Conservation (phyloP, 176 grass and related monocot genomes). For the Avena sativa region DNA sequence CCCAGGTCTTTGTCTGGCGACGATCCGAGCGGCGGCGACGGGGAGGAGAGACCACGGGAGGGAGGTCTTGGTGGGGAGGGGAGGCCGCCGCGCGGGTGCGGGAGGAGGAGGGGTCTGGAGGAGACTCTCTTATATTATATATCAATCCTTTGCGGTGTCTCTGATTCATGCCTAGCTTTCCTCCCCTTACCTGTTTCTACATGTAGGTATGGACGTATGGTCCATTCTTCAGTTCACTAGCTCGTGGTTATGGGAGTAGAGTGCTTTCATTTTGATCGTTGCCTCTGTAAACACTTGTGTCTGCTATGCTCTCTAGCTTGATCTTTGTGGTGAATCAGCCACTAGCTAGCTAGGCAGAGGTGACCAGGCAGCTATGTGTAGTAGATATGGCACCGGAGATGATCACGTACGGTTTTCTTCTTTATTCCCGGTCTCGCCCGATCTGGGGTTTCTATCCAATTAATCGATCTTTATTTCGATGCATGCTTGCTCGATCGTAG, state of each 20-base stretch:
- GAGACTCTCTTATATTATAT: too few species aligned
- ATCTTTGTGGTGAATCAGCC: not conserved
- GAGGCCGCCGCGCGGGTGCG: too few species aligned
- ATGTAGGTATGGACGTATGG: not conserved
- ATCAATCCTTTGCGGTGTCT: too few species aligned
- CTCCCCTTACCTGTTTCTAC: too few species aligned
- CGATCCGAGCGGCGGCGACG: too few species aligned
- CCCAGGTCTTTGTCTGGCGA: too few species aligned
- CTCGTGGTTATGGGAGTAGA: not conserved
- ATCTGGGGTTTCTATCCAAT: not conserved
- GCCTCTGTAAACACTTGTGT: not conserved
- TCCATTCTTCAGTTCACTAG: not conserved
- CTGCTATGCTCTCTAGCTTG: not conserved
- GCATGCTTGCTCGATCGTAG: not conserved
- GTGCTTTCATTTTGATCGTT: not conserved
- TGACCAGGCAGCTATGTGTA: not conserved
- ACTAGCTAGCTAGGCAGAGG: not conserved
- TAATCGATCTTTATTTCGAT: not conserved
- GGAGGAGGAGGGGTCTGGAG: too few species aligned
- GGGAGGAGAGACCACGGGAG: too few species aligned
- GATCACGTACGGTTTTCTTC: not conserved
- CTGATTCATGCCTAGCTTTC: too few species aligned
- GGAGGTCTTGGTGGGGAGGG: too few species aligned
- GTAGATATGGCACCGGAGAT: not conserved
- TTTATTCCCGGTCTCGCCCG: not conserved